Conservation (phyloP, 2,329 filamentous ascomycete genomes). For the Coniochaeta sp. region DNA sequence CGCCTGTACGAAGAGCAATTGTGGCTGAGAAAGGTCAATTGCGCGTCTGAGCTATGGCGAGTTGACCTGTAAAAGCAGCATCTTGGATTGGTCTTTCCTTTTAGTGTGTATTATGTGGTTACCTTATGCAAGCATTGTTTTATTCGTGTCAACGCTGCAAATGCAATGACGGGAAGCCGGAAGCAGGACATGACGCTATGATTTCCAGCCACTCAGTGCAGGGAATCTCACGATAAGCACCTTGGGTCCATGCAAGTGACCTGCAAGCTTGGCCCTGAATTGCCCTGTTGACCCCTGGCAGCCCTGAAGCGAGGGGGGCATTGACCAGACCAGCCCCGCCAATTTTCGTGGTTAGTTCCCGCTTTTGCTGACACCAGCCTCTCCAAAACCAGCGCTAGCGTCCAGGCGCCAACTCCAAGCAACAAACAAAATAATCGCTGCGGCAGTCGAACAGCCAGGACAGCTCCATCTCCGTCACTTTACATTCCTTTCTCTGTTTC, state of each 20-base stretch:
- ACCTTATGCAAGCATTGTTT: neutral
- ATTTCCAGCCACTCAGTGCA: neutral
- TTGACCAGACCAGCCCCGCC: neutral
- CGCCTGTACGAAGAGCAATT: no score
- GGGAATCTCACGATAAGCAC: neutral
- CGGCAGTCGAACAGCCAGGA: no score
- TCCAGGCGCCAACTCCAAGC: no score
- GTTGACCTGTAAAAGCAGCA: neutral
- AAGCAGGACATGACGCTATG: neutral
- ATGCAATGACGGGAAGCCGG: constrained; percentile 2
- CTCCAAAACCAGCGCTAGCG: neutral
- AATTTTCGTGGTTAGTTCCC: neutral
- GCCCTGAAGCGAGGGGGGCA: no score
- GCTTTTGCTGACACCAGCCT: constrained; percentile 1
- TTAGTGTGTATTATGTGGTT: neutral
- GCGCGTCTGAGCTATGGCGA: neutral
- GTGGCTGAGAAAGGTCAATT: neutral
- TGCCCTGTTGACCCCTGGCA: no score
- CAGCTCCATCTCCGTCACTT: neutral
- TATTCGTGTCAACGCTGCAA: neutral
- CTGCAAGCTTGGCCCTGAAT: no score
- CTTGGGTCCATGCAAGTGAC: neutral
- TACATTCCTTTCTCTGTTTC: constrained; percentile 1
- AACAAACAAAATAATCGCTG: no score
- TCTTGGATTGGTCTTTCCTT: no score